Conservation (phyloP, 805 yeast species). For the Saccharomycopsis sp. region DNA sequence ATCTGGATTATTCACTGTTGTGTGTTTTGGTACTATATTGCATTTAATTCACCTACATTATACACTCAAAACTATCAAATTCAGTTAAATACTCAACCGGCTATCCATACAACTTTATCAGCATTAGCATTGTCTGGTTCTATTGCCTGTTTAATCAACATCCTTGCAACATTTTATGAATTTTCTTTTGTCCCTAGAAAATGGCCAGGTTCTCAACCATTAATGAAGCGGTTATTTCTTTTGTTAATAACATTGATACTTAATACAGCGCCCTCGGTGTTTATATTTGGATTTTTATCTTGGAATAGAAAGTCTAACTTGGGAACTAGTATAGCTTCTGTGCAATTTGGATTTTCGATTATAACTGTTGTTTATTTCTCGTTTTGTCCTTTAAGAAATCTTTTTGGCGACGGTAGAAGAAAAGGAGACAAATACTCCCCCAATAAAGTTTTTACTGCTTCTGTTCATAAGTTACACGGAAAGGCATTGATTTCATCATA, state of each 20-base stretch:
- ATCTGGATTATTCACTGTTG: conserved; percentile 71
- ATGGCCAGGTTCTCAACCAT: conserved; percentile 63
- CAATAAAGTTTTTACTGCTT: conserved; percentile 47
- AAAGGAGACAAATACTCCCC: conserved; percentile 33
- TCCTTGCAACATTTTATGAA: conserved; percentile 49
- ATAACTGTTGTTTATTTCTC: conserved; percentile 47
- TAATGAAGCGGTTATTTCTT: conserved; percentile 36
- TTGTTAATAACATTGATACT: conserved; percentile 33
- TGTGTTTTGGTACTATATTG: conserved; percentile 67
- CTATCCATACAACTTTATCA: conserved; percentile 41
- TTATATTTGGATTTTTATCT: conserved; percentile 34
- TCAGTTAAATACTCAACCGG: conserved; percentile 48
- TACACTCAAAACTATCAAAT: conserved; percentile 51
- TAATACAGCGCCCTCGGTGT: conserved; percentile 39
- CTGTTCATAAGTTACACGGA: conserved; percentile 42
- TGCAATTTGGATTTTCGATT: conserved; percentile 48
- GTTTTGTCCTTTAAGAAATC: conserved; percentile 46
- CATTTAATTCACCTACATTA: conserved; percentile 56
- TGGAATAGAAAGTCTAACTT: conserved; percentile 24
- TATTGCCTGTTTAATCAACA: conserved; percentile 44
- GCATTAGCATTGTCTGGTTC: conserved; percentile 62
- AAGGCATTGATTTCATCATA: conserved; percentile 50
- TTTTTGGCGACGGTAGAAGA: conserved; percentile 35
- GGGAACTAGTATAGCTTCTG: conserved; percentile 36
- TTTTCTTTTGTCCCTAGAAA: conserved; percentile 54